Percentiles rank a stretch among this genome's conserved stretches.
These are phyloP conservation scores for Hirsutella rhossiliensis DNA, from an alignment of 2,329 filamentous ascomycete genomes.

Conservation along the genomic window DNA sequence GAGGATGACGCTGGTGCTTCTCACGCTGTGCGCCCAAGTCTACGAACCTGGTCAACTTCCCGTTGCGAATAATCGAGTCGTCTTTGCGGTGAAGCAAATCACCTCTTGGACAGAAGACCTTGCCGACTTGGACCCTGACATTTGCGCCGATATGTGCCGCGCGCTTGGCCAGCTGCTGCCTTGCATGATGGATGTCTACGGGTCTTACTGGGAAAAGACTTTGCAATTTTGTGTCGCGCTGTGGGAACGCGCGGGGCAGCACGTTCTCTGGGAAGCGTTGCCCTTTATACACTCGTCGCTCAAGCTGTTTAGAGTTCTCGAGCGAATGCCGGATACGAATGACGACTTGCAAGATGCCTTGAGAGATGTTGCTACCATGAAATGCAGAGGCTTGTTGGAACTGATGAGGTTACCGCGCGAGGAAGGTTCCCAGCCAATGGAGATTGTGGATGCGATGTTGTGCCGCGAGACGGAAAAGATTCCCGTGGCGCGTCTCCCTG, in stretches of 20 bases:
- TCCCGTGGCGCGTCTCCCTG: conserved; percentile 46
- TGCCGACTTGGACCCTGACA: conserved; percentile 27
- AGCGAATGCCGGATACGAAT: conserved; percentile 58
- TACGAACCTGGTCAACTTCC: conserved; percentile 42
- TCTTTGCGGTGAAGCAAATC: conserved; percentile 74
- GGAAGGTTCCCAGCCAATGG: conserved; percentile 48
- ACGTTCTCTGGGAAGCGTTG: conserved; percentile 34
- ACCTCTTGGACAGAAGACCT: conserved; percentile 54
- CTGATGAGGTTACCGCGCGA: conserved; percentile 45
- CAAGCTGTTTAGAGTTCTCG: conserved; percentile 53
- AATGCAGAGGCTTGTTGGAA: conserved; percentile 46
- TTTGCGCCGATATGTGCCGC: conserved; percentile 41
- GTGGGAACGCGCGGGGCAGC: conserved; percentile 38
- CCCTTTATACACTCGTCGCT: conserved; percentile 62
- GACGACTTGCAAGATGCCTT: conserved; percentile 76
- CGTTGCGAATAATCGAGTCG: conserved; percentile 54
- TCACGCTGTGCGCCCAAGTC: conserved; percentile 39
- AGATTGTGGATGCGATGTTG: conserved; percentile 65
- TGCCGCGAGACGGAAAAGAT: conserved; percentile 56
- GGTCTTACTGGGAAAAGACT: conserved; percentile 67
- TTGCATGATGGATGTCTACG: conserved; percentile 70
- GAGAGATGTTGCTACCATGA: conserved; percentile 41
- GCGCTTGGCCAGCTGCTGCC: conserved; percentile 53
- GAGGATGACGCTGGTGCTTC: conserved; percentile 35
- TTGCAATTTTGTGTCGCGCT: conserved; percentile 45